These are phyloP conservation scores for Leccinum fuscescens DNA, from an alignment of 1,284 basidiomycete species.

Conservation along the genomic window DNA sequence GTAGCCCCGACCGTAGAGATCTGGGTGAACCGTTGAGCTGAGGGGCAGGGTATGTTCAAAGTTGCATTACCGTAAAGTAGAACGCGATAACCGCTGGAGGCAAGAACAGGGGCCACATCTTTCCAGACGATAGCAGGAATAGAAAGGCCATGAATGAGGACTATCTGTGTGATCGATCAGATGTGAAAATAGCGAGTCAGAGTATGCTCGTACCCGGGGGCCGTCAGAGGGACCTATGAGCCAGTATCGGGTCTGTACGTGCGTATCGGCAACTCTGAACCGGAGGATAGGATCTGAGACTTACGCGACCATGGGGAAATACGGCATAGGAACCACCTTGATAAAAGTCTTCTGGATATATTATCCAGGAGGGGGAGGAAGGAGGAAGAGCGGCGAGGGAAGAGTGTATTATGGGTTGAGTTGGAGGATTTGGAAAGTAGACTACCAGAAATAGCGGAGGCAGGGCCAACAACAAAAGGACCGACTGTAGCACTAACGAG, in stretches of 20 bases:
- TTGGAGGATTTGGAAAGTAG: conserved; percentile 63
- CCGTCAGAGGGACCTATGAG: conserved; percentile 68
- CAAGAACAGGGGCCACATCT: conserved; percentile 63
- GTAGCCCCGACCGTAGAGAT: conserved; percentile 78
- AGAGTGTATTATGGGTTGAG: conserved; percentile 46
- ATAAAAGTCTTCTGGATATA: conserved; percentile 71
- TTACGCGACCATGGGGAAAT: conserved; percentile 60
- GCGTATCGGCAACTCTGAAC: not conserved
- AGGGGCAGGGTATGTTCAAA: not conserved
- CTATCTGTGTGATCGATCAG: conserved; percentile 44
- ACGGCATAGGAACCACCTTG: conserved; percentile 62
- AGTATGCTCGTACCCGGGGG: conserved; percentile 48
- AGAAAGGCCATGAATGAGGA: conserved; percentile 77
- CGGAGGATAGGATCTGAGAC: not conserved
- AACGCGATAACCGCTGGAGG: conserved; percentile 65
- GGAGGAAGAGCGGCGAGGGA: conserved; percentile 59
- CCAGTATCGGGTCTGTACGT: conserved; percentile 68
- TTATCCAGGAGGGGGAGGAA: conserved; percentile 53
- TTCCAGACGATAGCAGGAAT: conserved; percentile 75
- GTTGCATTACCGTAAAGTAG: conserved; percentile 60
- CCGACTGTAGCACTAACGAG: conserved; percentile 31
- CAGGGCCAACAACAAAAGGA: conserved; percentile 54
- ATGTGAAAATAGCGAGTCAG: not conserved
- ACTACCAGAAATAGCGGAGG: conserved; percentile 56
- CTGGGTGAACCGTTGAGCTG: conserved; percentile 36